Conservation (phyloP, 768 basidiomycete genomes). For the Mycena polygramma region DNA sequence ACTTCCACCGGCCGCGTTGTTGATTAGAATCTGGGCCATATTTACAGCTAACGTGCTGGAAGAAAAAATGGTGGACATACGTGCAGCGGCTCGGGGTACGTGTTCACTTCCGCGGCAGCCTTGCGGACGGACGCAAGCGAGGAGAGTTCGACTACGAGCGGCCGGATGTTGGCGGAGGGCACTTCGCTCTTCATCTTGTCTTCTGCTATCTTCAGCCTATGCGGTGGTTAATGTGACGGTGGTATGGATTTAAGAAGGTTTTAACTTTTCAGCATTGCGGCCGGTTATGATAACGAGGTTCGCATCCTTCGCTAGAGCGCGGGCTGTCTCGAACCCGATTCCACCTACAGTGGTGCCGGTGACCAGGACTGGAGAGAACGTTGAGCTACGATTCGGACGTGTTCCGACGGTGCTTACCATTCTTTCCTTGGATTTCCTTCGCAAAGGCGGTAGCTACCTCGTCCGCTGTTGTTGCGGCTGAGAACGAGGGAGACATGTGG, state of each 20-base stretch:
- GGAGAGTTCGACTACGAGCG: conserved; percentile 17
- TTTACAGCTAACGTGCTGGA: no score
- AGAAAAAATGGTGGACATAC: not conserved
- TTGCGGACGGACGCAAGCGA: conserved; percentile 10
- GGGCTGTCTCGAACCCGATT: conserved; percentile 8
- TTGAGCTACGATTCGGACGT: not conserved
- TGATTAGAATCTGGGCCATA: conserved; percentile 12
- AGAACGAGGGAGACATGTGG: not conserved
- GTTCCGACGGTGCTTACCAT: no score
- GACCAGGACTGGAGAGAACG: not conserved
- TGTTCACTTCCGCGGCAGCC: conserved; percentile 17
- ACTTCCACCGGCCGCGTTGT: conserved; percentile 15
- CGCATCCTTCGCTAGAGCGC: conserved; percentile 1
- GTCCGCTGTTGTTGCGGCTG: not conserved
- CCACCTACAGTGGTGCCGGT: conserved; percentile 8
- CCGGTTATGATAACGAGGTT: not conserved
- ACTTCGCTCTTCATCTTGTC: conserved; percentile 7
- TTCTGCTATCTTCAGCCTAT: conserved; percentile 13
- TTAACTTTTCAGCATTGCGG: not conserved
- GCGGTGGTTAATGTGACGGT: no score
- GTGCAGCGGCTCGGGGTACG: conserved; percentile 14
- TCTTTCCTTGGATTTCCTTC: not conserved
- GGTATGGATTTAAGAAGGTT: no score
- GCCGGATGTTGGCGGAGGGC: conserved; percentile 1
- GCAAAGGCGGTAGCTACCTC: not conserved